Evolutionary conservation across 129 eudicot genomes (phyloP).

Genomic region (Helichrysum umbraculigerum): DNA sequence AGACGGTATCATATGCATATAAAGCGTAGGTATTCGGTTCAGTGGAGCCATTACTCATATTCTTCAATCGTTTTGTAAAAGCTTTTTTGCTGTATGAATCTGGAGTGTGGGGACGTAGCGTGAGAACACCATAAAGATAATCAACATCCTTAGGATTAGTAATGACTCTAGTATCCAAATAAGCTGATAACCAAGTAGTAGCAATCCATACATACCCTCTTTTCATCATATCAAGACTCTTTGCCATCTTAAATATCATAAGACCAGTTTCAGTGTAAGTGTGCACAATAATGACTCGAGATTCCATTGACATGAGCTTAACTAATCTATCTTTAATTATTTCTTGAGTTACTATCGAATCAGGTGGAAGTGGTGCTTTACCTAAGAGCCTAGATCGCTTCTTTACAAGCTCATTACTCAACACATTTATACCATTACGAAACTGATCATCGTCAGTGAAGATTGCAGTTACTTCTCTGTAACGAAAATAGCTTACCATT

Average conservation of each 20-base stretch:
- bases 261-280: not conserved
- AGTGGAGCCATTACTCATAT: not conserved
- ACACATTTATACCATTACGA: not conserved
- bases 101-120: not conserved
- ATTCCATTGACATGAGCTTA: not conserved
- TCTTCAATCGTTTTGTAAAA: not conserved
- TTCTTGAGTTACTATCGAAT: not conserved
- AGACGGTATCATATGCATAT: slow-evolving; percentile 2
- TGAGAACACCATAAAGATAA: not conserved
- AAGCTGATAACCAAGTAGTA: not conserved
- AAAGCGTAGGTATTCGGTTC: not conserved
- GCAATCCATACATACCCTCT: slow-evolving; percentile 3
- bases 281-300: not conserved
- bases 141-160: not conserved
- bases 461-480: not conserved
- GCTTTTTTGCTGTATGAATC: not conserved
- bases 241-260: not conserved
- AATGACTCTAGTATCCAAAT: not conserved
- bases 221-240: not conserved
- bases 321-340: not conserved
- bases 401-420: not conserved
- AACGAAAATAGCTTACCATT: not conserved
- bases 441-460: slow-evolving; percentile 5
- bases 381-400: not conserved
- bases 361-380: slow-evolving; percentile 1